These are phyloP conservation scores for Aureobasidium melanogenum DNA, from an alignment of 2,329 filamentous ascomycete genomes.

Conservation along the genomic window DNA sequence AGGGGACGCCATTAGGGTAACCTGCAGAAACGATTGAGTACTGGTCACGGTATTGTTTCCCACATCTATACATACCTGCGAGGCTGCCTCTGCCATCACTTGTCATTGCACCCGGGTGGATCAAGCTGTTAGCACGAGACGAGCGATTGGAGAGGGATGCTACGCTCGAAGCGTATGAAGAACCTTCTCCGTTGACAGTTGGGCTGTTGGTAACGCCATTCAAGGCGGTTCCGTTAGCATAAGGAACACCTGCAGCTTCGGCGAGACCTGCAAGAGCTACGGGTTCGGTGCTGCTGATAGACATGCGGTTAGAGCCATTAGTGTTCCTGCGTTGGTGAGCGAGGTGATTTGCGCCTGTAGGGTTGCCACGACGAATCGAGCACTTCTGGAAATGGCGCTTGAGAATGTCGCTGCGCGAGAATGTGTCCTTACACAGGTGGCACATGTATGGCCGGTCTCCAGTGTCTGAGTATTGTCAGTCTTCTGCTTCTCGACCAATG, in stretches of 20 bases:
- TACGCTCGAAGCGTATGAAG: constrained; percentile 27
- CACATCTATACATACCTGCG: constrained; percentile 22
- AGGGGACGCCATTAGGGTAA: constrained; percentile 24
- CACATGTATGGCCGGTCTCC: constrained; percentile 98
- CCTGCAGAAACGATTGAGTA: constrained; percentile 18
- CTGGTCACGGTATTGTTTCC: constrained; percentile 20
- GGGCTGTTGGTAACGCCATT: constrained; percentile 23
- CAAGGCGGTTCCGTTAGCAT: constrained; percentile 20
- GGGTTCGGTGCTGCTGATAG: constrained; percentile 28
- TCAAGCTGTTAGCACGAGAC: constrained; percentile 41
- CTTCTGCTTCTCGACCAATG: not conserved
- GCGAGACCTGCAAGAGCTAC: constrained; percentile 27
- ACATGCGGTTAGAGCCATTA: constrained; percentile 34
- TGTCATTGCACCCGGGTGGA: constrained; percentile 29
- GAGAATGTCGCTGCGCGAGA: constrained; percentile 93
- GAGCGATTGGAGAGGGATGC: constrained; percentile 38
- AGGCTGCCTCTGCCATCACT: constrained; percentile 11
- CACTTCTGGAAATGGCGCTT: constrained; percentile 99
- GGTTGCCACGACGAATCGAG: constrained; percentile 90
- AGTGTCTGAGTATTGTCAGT: constrained; percentile 59
- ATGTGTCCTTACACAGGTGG: constrained; percentile 93
- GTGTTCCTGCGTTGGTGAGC: constrained; percentile 53
- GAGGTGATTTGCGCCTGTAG: constrained; percentile 86
- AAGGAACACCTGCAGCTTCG: constrained; percentile 23
- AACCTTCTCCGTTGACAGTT: constrained; percentile 26